Conservation (phyloP, 257 asterid genomes). For the Fraxinus quadrangulata region DNA sequence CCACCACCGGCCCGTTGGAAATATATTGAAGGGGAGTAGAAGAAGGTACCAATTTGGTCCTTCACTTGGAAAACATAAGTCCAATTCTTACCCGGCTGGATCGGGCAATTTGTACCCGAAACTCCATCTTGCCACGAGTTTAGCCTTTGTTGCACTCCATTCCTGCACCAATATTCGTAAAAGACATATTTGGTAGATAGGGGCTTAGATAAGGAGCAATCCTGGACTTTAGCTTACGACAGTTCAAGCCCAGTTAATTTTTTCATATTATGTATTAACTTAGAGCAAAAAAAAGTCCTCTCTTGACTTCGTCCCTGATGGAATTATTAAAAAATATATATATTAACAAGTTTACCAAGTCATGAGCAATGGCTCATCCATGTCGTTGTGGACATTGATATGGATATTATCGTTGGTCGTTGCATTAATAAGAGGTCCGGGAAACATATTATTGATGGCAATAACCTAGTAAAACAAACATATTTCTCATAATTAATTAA, state of each 20-base stretch:
- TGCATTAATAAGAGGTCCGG: conserved; percentile 73
- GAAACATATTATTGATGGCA: conserved; percentile 68
- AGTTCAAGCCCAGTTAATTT: too few relatives aligned
- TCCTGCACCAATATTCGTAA: conserved; percentile 31
- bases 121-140: conserved; percentile 72
- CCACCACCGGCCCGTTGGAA: conserved; percentile 59
- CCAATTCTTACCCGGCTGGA: conserved; percentile 52
- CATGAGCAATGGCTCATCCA: conserved; percentile 68
- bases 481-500: neutral
- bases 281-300: too few relatives aligned
- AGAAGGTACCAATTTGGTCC: conserved; percentile 61
- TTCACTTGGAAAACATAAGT: conserved; percentile 52
- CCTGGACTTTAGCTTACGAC: too few relatives aligned
- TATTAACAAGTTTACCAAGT: conserved; percentile 67
- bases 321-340: neutral
- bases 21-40: conserved; percentile 46
- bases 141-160: conserved; percentile 55
- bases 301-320: too few relatives aligned
- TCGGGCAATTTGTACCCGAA: conserved; percentile 57
- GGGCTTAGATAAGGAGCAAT: too few relatives aligned
- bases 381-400: conserved; percentile 57
- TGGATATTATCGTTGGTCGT: conserved; percentile 65
- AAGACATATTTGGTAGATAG: too few relatives aligned
- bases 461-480: conserved; percentile 47
- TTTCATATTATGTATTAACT: too few relatives aligned